Percentiles rank a stretch among this genome's conserved stretches.
Conservation (phyloP, 352 stramenopile species). For the Pythium aquatile region DNA sequence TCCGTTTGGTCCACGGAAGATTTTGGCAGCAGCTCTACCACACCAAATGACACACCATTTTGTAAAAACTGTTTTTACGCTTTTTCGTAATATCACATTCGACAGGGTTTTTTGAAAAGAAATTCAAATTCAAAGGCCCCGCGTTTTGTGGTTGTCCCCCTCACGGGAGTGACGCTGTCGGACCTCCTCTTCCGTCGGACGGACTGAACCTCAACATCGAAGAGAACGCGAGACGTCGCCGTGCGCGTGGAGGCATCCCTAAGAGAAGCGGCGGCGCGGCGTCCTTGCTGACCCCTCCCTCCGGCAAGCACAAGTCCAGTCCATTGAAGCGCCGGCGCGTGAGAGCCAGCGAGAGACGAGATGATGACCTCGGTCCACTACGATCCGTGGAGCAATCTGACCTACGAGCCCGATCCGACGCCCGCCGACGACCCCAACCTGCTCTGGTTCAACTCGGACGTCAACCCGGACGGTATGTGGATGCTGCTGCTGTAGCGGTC, state of each 20-base stretch:
- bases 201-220: constrained; percentile 27
- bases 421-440: constrained; percentile 25
- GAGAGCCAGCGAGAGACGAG: not conserved
- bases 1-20: constrained; percentile 21
- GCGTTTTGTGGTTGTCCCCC: constrained; percentile 4
- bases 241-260: not conserved
- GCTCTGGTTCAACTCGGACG: constrained; percentile 66
- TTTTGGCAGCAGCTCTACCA: constrained; percentile 17
- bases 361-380: constrained; percentile 22
- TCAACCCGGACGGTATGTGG: constrained; percentile 53
- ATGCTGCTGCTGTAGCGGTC: not conserved
- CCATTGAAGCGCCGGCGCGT: not conserved
- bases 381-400: constrained; percentile 29
- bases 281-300: not conserved
- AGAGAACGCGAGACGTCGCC: constrained; percentile 2
- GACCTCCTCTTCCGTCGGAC: constrained; percentile 8
- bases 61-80: constrained; percentile 26
- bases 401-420: constrained; percentile 24
- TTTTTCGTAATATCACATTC: not conserved
- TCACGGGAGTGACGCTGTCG: constrained; percentile 4
- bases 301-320: not conserved
- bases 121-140: constrained; percentile 37
- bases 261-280: not conserved
- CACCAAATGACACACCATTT: constrained; percentile 10
- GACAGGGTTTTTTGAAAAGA: constrained; percentile 11